Base-by-base conservation (phyloP, 768 basidiomycete genomes). In the Cystobasidium ongulense region DNA sequence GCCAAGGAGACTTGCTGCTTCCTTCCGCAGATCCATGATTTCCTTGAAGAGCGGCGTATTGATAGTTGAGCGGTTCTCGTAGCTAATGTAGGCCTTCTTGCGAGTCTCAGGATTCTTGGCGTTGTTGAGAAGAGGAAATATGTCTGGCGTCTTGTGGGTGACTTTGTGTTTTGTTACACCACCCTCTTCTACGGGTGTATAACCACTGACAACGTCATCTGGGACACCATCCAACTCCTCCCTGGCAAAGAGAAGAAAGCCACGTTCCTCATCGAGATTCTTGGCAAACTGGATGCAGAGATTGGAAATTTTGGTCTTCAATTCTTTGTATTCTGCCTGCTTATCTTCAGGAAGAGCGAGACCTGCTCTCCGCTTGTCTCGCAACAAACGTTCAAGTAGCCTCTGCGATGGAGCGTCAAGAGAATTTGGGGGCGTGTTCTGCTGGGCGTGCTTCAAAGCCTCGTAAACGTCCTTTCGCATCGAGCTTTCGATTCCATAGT, bases 261-360 rank as follows among this genome's bases (percentile, higher is more conserved):
- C 90, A 53, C 89, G 87, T 79, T 93, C 91, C 81, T 94, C 91
- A 77, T 92, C 92, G 82, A 89, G 91, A 82, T 91, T 90, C 88
- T 89, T 90, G 88, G 89, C 66, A 77, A 92, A 92, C 78, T 90
- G 88, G n/a, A 91, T 82, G 80, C 87, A 90, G 31, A 85, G 84
- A 77, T 88, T 86, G 10, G 89, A 88, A 0, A 92, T 83, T 76
- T 90, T 87, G 79, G 92, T 92, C 84, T 89, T 88, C 62, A 91
- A 81, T 59, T 80, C 79, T 66, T 73, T 78, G 74, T 82, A 87
- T 76, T 91, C 80, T 75, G 85, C 83, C 63, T 87, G 83, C 76
- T 90, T 84, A 64, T 84, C 82, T 59, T 88, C 87, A 0, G 89
- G 85, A 21, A 93, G 83, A 18, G 85, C 88, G 57, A 93, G 83